phyloP scores from a whole-genome alignment of 2,329 filamentous ascomycete species.

The Zopfia rhizophila region DNA sequence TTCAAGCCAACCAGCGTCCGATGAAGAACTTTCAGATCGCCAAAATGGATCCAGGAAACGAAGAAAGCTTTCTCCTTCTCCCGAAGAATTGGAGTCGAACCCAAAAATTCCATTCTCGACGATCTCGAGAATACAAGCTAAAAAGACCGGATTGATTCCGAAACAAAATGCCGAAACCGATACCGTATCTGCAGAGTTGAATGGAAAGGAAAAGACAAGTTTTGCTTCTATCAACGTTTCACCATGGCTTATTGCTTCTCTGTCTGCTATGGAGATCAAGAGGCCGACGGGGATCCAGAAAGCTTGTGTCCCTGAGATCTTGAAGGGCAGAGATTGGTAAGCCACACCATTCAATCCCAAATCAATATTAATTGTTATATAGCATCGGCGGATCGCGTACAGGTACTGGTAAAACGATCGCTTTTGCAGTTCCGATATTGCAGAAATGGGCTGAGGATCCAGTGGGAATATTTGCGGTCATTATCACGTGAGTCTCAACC shows the following conservation, averaged over 20 bases:
- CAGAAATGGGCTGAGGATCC: slow-evolving; percentile 95
- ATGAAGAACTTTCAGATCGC: slow-evolving; percentile 40
- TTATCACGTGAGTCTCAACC: slow-evolving; percentile 83
- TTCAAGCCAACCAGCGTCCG: slow-evolving; percentile 22
- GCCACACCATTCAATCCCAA: too few relatives aligned
- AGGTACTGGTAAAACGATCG: slow-evolving; percentile 96
- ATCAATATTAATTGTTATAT: too few relatives aligned
- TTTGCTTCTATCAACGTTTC: slow-evolving; percentile 79
- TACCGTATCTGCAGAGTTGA: slow-evolving; percentile 6
- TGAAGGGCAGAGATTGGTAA: slow-evolving; percentile 84
- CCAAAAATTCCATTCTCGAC: slow-evolving; percentile 27
- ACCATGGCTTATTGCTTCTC: slow-evolving; percentile 88
- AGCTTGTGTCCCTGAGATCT: slow-evolving; percentile 89
- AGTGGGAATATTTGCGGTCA: slow-evolving; percentile 86
- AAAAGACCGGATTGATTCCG: slow-evolving; percentile 24
- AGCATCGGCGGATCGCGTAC: slow-evolving; percentile 90
- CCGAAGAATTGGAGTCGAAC: slow-evolving; percentile 19
- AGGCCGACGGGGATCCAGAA: slow-evolving; percentile 93
- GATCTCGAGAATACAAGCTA: slow-evolving; percentile 49
- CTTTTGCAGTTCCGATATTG: slow-evolving; percentile 92
- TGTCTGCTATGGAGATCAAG: slow-evolving; percentile 82
- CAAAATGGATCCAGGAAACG: slow-evolving; percentile 49
- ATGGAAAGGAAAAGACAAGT: slow-evolving; percentile 60
- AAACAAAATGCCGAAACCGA: slow-evolving; percentile 14
- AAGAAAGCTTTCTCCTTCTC: slow-evolving; percentile 43